phyloP scores from a whole-genome alignment of 2,329 filamentous ascomycete genomes.

The Aureobasidium sp. region DNA sequence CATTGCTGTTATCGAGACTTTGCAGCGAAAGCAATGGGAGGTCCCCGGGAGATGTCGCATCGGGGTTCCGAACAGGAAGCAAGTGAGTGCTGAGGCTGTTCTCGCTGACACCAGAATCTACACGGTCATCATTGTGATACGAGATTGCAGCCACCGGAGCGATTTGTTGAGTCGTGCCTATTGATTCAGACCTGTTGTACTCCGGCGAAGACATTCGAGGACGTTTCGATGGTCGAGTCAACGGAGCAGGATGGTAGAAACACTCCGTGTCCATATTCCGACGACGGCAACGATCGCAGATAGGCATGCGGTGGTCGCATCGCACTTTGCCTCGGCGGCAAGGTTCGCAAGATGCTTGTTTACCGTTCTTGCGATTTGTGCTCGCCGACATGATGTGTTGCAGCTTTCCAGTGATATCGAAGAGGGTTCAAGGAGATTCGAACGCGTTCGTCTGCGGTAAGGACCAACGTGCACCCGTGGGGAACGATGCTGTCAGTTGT shows the following conservation, averaged over 20 bases:
- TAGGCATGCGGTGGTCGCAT: constrained; percentile 18
- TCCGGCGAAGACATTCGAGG: not conserved
- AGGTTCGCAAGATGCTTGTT: constrained; percentile 20
- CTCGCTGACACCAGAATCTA: not conserved
- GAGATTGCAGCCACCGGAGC: not conserved
- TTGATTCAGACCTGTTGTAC: not conserved
- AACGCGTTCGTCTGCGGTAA: not conserved
- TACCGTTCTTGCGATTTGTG: constrained; percentile 19
- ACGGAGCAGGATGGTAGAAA: constrained; percentile 20
- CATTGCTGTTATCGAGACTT: not conserved
- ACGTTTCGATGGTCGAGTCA: constrained; percentile 11
- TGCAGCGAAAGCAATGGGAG: not conserved
- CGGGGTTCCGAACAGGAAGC: not conserved
- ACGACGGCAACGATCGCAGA: constrained; percentile 18
- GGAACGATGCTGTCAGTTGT: not conserved
- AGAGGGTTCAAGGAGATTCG: not conserved
- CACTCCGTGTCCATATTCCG: constrained; percentile 15
- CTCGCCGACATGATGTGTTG: not conserved
- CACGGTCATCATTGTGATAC: not conserved
- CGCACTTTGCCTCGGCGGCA: constrained; percentile 20
- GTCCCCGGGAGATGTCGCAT: not conserved
- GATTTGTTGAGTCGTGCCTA: not conserved
- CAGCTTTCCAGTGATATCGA: not conserved
- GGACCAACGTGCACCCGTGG: not conserved
- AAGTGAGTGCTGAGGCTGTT: not conserved